phyloP scores from a whole-genome alignment of 208 protist species.

The Trypanosoma rangeli region DNA sequence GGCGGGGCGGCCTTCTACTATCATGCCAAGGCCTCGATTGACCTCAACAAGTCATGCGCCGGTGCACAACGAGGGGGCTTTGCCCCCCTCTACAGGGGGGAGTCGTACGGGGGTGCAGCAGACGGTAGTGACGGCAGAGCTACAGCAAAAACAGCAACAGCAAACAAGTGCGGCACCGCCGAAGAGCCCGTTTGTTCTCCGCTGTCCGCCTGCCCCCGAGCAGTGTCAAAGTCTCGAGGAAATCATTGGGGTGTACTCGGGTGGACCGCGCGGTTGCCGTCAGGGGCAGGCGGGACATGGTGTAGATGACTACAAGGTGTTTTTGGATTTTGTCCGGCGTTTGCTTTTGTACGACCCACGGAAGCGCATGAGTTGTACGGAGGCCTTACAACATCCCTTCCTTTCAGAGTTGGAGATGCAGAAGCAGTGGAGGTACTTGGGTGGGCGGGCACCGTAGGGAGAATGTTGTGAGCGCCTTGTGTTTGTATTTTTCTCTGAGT shows the following conservation, averaged over 20 bases:
- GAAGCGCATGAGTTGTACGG: slow-evolving; percentile 62
- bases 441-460: slow-evolving; percentile 3
- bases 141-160: not conserved
- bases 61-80: not conserved
- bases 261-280: slow-evolving; percentile 81
- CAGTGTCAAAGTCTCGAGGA: slow-evolving; percentile 39
- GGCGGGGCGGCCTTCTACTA: not conserved
- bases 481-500: not conserved
- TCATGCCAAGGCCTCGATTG: slow-evolving; percentile 2
- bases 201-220: slow-evolving; percentile 22
- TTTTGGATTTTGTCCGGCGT: slow-evolving; percentile 74
- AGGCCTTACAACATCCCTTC: slow-evolving; percentile 81
- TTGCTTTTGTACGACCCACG: slow-evolving; percentile 80
- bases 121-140: not conserved
- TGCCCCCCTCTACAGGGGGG: not conserved
- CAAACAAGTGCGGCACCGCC: slow-evolving; percentile 4
- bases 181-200: slow-evolving; percentile 30
- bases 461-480: not conserved
- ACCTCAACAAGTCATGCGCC: not conserved
- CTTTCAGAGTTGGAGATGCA: slow-evolving; percentile 45
- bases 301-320: slow-evolving; percentile 55
- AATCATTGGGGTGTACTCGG: slow-evolving; percentile 70
- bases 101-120: slow-evolving; percentile 7
- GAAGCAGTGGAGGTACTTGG: slow-evolving; percentile 26
- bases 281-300: slow-evolving; percentile 73